phyloP scores from a whole-genome alignment of 768 basidiomycete species.

The Leucocoprinus sp. region DNA sequence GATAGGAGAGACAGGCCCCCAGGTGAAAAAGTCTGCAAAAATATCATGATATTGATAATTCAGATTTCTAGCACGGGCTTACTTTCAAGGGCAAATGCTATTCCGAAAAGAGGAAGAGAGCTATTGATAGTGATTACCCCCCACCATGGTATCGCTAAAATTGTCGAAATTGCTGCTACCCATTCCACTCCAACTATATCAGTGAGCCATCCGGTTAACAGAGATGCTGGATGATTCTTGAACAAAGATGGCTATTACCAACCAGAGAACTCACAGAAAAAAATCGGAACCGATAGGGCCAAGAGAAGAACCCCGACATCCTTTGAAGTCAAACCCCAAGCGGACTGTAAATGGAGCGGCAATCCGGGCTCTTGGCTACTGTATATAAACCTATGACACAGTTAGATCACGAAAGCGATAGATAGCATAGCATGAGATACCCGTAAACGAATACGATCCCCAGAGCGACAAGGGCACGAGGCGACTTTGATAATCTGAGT shows the following conservation, averaged over 20 bases:
- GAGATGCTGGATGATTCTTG: constrained; percentile 34
- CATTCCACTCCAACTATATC: constrained; percentile 54
- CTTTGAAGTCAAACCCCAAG: constrained; percentile 40
- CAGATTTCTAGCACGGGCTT: constrained; percentile 14
- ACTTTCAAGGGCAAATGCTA: constrained; percentile 48
- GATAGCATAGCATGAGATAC: constrained; percentile 28
- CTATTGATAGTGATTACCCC: constrained; percentile 39
- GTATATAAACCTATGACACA: constrained; percentile 32
- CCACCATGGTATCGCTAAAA: constrained; percentile 60
- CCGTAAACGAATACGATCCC: constrained; percentile 44
- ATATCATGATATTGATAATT: not conserved
- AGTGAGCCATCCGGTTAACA: constrained; percentile 47
- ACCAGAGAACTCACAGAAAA: constrained; percentile 43
- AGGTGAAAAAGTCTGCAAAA: constrained; percentile 49
- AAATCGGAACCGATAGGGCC: constrained; percentile 52
- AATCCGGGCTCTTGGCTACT: constrained; percentile 49
- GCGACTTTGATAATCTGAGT: constrained; percentile 31
- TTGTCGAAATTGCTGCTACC: constrained; percentile 37
- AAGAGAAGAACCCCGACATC: constrained; percentile 62
- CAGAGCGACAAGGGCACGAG: constrained; percentile 41
- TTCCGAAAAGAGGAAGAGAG: constrained; percentile 40
- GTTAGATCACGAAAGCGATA: not conserved
- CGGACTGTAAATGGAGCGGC: constrained; percentile 42
- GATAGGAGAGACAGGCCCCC: constrained; percentile 51
- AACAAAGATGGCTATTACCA: not conserved